Evolutionary conservation across 169 alveolate genomes (phyloP).

Genomic region (Cystoisospora suis): DNA sequence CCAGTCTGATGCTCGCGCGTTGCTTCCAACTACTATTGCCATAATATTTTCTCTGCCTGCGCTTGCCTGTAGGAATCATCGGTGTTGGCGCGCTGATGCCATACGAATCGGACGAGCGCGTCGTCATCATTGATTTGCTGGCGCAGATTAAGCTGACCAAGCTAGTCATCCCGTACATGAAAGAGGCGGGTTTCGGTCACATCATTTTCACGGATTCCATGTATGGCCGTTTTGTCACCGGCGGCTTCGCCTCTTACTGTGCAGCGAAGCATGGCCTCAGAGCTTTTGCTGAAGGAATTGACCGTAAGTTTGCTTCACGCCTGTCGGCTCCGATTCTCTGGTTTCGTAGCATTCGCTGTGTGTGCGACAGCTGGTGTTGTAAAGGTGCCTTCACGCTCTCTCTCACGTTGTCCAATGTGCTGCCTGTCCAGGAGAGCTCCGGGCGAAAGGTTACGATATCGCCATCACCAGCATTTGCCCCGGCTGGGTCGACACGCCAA

Average conservation of each 20-base stretch:
- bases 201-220: slow-evolving; percentile 23
- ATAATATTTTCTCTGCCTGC: neutral
- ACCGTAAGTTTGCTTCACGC: neutral
- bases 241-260: slow-evolving; percentile 32
- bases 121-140: neutral
- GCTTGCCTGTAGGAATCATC: neutral
- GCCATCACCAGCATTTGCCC: slow-evolving; percentile 27
- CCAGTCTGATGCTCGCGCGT: neutral
- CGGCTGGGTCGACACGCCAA: slow-evolving; percentile 40
- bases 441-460: neutral
- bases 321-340: neutral
- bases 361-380: too few species aligned
- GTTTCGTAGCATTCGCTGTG: neutral
- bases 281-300: slow-evolving; percentile 32
- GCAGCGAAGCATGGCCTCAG: slow-evolving; percentile 36
- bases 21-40: neutral
- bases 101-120: slow-evolving; percentile 30
- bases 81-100: slow-evolving; percentile 37
- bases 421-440: slow-evolving; percentile 7
- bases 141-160: slow-evolving; percentile 21
- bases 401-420: too few species aligned
- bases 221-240: slow-evolving; percentile 21
- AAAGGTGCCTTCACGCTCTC: too few species aligned
- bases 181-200: slow-evolving; percentile 33
- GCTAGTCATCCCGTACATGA: slow-evolving; percentile 3